Percentiles rank a stretch among this genome's conserved stretches.
Conservation (phyloP, 2,329 filamentous ascomycete genomes). For the Fusarium sp. region DNA sequence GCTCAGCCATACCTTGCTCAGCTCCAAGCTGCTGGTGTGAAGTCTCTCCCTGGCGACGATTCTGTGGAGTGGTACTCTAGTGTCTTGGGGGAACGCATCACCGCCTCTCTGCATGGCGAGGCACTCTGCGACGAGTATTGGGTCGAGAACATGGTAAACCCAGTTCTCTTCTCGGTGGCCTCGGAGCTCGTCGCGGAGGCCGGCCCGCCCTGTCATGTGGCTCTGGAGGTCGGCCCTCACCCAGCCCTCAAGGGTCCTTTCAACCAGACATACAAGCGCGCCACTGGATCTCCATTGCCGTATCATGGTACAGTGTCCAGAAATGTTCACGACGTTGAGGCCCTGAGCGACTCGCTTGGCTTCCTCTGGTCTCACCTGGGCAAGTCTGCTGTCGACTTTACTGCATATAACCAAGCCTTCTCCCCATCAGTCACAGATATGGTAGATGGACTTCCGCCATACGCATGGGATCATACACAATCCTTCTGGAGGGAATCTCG, state of each 20-base stretch:
- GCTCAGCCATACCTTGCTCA: slow-evolving; percentile 17
- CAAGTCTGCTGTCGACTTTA: not conserved
- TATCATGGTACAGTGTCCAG: slow-evolving; percentile 23
- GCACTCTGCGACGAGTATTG: slow-evolving; percentile 27
- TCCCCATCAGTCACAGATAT: not conserved
- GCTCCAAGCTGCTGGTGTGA: not conserved
- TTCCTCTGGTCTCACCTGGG: slow-evolving; percentile 23
- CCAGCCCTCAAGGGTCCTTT: slow-evolving; percentile 56
- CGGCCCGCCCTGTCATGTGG: not conserved
- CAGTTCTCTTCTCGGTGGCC: slow-evolving; percentile 37
- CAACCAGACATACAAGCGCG: slow-evolving; percentile 48
- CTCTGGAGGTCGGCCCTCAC: slow-evolving; percentile 56
- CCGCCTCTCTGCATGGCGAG: not conserved
- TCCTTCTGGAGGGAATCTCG: slow-evolving; percentile 4
- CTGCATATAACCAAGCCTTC: not conserved
- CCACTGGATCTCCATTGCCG: not conserved
- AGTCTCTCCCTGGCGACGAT: not conserved
- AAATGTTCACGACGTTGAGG: slow-evolving; percentile 21
- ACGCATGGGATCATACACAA: slow-evolving; percentile 6
- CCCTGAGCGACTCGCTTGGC: slow-evolving; percentile 22
- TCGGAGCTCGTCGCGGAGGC: slow-evolving; percentile 3
- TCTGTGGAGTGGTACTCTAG: slow-evolving; percentile 32
- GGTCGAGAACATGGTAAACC: slow-evolving; percentile 36
- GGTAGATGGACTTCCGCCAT: slow-evolving; percentile 34
- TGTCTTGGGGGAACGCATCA: not conserved